Evolutionary conservation across 1,284 basidiomycete genomes (phyloP), one percentile per base, ranked within the genome.

Genomic region (Apiotrichum gamsii): DNA sequence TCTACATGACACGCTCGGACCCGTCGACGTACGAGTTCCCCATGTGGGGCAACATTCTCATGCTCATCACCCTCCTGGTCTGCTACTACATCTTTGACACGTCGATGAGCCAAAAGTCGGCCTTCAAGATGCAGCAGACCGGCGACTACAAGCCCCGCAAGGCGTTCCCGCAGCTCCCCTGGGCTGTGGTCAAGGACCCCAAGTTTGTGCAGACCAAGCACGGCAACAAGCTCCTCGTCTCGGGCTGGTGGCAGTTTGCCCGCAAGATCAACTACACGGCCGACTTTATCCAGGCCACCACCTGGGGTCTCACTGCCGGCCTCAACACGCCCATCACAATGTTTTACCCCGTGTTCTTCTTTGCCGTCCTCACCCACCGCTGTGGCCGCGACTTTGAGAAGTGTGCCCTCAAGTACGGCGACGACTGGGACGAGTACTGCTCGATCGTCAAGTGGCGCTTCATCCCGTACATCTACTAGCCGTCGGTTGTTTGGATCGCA

Each of bases 1-100:
- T 99, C 53, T 97, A 95, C 78, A 97, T 99, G 88, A 85, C 88
- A 10, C 85, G 87, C n/a, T 86, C 93, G 69, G 83, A 94, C 54
- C 89, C 91, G 0, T 79, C 82, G 19, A 82, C 81, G 58, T 98
- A 97, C 77, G 79, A 77, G 34, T 97, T 94, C 78, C 84, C 88
- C 10, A 85, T 84, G 31, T 61, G 54, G 57, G 65, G 61, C 42
- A 57, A 60, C 30, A 45, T 63, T 32, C 56, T 57, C 47, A 61
- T 69, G 58, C 54, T 69, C 53, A 45, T 77, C 20, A 84, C 82
- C n/a, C 79, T 95, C 37, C 75, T 90, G 28, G 82, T 80, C 5
- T 86, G 88, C 5, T 94, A 96, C 76, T 91, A 80, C 67, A 76
- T 93, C 59, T 97, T 89, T 77, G 94, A 98, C 67, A 85, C 87